A percentile compares a stretch with the other conserved stretches of the same genome.
Conservation (phyloP, 2,329 filamentous ascomycete genomes). For the Fusarium sp. region DNA sequence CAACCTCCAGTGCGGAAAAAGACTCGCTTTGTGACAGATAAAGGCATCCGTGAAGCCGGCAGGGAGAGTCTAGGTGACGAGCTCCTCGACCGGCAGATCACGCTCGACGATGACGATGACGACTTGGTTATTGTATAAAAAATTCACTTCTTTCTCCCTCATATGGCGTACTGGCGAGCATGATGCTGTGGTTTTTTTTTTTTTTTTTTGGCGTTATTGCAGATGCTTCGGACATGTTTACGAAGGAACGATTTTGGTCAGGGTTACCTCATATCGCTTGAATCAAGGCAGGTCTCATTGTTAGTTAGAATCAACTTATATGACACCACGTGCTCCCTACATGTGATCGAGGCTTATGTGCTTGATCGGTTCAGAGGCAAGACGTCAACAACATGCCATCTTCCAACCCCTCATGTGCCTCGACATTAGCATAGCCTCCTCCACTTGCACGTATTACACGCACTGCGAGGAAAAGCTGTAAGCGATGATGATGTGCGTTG, state of each 20-base stretch:
- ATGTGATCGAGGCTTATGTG: not conserved
- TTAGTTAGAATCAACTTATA: not conserved
- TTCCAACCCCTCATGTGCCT: not conserved
- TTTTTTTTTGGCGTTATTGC: constrained; percentile 30
- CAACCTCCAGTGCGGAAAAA: constrained; percentile 69
- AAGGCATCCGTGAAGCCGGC: constrained; percentile 80
- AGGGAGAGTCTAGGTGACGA: constrained; percentile 75
- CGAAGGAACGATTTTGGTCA: constrained; percentile 37
- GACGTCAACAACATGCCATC: constrained; percentile 6
- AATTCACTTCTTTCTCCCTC: constrained; percentile 10
- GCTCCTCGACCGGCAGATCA: constrained; percentile 47
- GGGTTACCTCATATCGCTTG: constrained; percentile 32
- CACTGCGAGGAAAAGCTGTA: not conserved
- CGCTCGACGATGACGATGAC: constrained; percentile 58
- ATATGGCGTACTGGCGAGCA: constrained; percentile 33
- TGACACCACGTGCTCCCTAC: not conserved
- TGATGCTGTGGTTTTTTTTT: constrained; percentile 7
- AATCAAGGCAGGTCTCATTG: constrained; percentile 22
- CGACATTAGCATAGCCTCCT: not conserved
- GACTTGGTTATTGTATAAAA: constrained; percentile 60
- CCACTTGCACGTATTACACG: not conserved
- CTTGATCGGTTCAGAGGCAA: not conserved
- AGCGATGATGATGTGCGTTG: not conserved
- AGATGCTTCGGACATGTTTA: constrained; percentile 34
- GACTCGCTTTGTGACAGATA: constrained; percentile 81